Conservation (phyloP, 139 green algal species). For the Ulvella scutata region DNA sequence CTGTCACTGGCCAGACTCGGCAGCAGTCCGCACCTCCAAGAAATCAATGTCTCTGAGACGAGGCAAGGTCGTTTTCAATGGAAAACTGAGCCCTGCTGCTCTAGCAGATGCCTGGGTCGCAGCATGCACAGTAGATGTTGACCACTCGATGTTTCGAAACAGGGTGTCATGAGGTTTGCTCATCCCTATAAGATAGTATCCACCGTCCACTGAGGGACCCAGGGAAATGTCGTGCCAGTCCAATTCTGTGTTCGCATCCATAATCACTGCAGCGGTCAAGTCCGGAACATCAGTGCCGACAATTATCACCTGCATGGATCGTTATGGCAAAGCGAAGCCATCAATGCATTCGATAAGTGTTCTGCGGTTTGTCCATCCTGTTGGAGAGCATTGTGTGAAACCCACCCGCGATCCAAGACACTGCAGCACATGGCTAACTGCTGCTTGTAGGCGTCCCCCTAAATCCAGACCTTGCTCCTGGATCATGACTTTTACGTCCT, state of each 20-base stretch:
- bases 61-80: conserved; percentile 16
- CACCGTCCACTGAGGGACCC: conserved; percentile 43
- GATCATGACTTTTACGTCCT: too few relatives aligned
- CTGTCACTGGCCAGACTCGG: not conserved
- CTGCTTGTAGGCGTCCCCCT: too few relatives aligned
- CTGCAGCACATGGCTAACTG: too few relatives aligned
- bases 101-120: conserved; percentile 12
- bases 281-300: conserved; percentile 52
- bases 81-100: conserved; percentile 14
- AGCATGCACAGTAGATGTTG: conserved; percentile 20
- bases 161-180: conserved; percentile 7
- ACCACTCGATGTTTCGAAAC: conserved; percentile 36
- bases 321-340: too few relatives aligned
- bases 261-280: conserved; percentile 17
- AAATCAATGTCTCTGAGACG: conserved; percentile 34
- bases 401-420: too few relatives aligned
- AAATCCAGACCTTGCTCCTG: too few relatives aligned
- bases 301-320: conserved; percentile 23
- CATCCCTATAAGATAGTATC: conserved; percentile 51
- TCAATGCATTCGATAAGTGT: too few relatives aligned
- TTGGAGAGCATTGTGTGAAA: too few relatives aligned
- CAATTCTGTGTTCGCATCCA: conserved; percentile 5
- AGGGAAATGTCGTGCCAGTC: conserved; percentile 27
- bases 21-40: not conserved
- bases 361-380: too few relatives aligned